Evolutionary conservation across 2,329 filamentous ascomycete species (phyloP).

Genomic region (Trichoderma endophyticum): DNA sequence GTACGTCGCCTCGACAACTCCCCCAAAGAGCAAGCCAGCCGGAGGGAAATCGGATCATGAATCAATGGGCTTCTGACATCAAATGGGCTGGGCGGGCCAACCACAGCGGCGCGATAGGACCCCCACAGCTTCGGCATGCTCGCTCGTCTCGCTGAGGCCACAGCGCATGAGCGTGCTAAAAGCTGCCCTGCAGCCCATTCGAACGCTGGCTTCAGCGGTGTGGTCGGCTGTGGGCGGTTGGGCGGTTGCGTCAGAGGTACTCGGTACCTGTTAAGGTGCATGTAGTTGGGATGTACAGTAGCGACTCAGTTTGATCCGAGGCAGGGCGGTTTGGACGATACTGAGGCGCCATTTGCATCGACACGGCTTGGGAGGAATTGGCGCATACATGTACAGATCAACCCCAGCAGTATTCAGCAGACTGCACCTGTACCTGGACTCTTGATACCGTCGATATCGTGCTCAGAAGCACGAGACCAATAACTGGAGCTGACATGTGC

Average conservation of each 20-base stretch:
- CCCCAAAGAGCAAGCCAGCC: background rate
- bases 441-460: background rate
- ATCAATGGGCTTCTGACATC: slow-evolving; percentile 5
- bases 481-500: background rate
- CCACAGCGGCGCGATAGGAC: background rate
- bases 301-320: background rate
- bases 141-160: background rate
- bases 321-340: background rate
- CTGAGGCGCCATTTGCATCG: background rate
- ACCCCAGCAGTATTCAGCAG: background rate
- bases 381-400: background rate
- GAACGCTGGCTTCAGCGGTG: slow-evolving; percentile 14
- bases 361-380: background rate
- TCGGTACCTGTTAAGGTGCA: background rate
- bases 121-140: background rate
- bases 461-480: slow-evolving; percentile 2
- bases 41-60: background rate
- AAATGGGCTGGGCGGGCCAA: background rate
- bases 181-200: background rate
- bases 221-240: background rate
- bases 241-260: background rate
- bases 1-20: background rate
- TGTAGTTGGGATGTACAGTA: background rate
- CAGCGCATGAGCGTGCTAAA: background rate
- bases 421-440: background rate